phyloP scores from a whole-genome alignment of 2,329 filamentous ascomycete genomes.

The Metarhizium guizhouense region DNA sequence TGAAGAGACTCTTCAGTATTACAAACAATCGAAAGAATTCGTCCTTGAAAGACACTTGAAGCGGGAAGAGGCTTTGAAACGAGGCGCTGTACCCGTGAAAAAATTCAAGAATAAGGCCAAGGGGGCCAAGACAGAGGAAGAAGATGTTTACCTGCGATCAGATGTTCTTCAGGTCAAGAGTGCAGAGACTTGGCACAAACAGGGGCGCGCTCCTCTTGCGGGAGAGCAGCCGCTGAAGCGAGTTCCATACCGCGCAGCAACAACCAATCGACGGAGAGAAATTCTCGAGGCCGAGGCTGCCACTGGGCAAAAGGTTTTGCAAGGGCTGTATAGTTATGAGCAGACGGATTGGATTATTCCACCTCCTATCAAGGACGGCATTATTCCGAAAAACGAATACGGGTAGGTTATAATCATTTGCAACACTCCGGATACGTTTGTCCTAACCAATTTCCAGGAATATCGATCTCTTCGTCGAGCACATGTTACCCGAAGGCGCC shows the following conservation, averaged over 20 bases:
- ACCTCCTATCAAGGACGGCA: conserved; percentile 69
- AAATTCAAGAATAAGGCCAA: conserved; percentile 69
- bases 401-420: conserved; percentile 35
- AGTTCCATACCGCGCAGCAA: conserved; percentile 87
- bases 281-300: conserved; percentile 76
- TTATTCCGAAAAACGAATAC: conserved; percentile 89
- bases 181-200: conserved; percentile 95
- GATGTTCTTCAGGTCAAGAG: conserved; percentile 84
- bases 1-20: conserved; percentile 76
- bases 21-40: conserved; percentile 78
- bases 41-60: conserved; percentile 80
- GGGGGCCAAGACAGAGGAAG: conserved; percentile 61
- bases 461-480: conserved; percentile 88
- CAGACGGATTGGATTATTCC: conserved; percentile 97
- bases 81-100: conserved; percentile 59
- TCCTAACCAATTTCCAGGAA: conserved; percentile 41
- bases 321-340: conserved; percentile 72
- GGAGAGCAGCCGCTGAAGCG: conserved; percentile 73
- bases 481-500: conserved; percentile 81
- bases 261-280: conserved; percentile 75
- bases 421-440: background rate
- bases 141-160: conserved; percentile 70
- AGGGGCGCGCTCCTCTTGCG: conserved; percentile 66
- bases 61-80: conserved; percentile 79
- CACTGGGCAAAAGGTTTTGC: conserved; percentile 73